Evolutionary conservation across 2,329 filamentous ascomycete genomes (phyloP), one percentile per base, ranked within the genome.

Genomic region (Alternaria postmessia): DNA sequence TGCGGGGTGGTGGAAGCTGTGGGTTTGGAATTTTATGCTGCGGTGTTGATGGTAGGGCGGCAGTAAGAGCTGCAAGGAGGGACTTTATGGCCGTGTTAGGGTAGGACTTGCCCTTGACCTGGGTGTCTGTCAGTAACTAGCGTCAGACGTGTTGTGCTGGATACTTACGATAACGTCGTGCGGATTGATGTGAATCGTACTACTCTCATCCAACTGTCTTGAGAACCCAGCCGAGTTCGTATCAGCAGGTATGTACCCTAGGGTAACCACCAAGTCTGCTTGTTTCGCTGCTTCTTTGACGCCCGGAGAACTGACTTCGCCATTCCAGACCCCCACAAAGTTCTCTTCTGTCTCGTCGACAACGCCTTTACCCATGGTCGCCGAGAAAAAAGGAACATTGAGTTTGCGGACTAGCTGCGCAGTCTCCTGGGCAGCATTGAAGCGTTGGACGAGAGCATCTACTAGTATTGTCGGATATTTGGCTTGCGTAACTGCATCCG

Each of bases 181-280:
- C 1, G 77, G 73, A 51, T 81, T 76, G 46, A 82, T 75, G 32
- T 77, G 65, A 14, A 81, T 74, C 0, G 69, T 69, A 16, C 68
- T 77, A 1, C 51, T 57, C 5, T 71, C 61, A 0, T 73, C 61
- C 16, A 81, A 54, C 7, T 72, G 70, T 28, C 80, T 68, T 5
- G 79, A 77, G 67, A 82, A 82, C 16, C 73, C 75, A 1, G 78
- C 80, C 0, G 79, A 75, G 56, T 82, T 83, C 7, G 80, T 82
- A 54, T 82, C 81, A 9, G 74, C 71, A 7, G 79, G 77, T 9
- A 82, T 64, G 39, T 76, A 77, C 3, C 81, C 81, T 4, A 82
- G 51, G 1, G 78, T 71, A 16, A 82, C 61, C 0, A 79, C 67
- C 7, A 79, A 51, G 53, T 83, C 80, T 28, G 72, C 73, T 0